These are phyloP conservation scores for Entomortierella lignicola DNA, from an alignment of 192 early-diverging fungal species.

Conservation along the genomic window DNA sequence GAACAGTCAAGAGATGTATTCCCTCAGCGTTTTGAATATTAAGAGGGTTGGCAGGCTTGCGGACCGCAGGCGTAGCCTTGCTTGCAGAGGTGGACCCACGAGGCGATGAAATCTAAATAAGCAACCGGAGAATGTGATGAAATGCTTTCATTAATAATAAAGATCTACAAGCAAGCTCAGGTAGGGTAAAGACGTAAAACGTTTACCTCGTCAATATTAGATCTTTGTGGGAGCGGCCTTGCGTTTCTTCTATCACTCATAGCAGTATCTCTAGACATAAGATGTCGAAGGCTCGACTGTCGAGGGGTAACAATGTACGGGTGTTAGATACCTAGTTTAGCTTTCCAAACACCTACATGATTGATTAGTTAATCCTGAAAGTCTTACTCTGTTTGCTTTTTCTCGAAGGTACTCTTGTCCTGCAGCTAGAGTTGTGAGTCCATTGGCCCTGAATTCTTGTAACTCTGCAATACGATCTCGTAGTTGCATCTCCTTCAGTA, in stretches of 20 bases:
- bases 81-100: constrained; percentile 26
- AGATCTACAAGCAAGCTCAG: background rate
- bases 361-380: background rate
- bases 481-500: constrained; percentile 80
- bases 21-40: constrained; percentile 88
- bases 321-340: background rate
- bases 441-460: constrained; percentile 91
- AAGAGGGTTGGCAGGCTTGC: constrained; percentile 69
- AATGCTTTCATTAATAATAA: too few relatives aligned
- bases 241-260: constrained; percentile 34
- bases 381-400: constrained; percentile 62
- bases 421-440: constrained; percentile 80
- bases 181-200: too few relatives aligned
- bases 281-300: constrained; percentile 32
- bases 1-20: constrained; percentile 81
- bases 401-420: constrained; percentile 82
- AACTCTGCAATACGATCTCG: constrained; percentile 84
- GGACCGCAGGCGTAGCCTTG: constrained; percentile 29
- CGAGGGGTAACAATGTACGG: background rate
- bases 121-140: background rate
- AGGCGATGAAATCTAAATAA: constrained; percentile 34
- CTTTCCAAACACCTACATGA: background rate
- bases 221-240: constrained; percentile 27
- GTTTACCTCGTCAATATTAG: constrained; percentile 36
- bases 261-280: constrained; percentile 24